Percentiles rank a stretch among this genome's conserved stretches.
Conservation (phyloP, 306 rosid species). For the Prunus mongolica region DNA sequence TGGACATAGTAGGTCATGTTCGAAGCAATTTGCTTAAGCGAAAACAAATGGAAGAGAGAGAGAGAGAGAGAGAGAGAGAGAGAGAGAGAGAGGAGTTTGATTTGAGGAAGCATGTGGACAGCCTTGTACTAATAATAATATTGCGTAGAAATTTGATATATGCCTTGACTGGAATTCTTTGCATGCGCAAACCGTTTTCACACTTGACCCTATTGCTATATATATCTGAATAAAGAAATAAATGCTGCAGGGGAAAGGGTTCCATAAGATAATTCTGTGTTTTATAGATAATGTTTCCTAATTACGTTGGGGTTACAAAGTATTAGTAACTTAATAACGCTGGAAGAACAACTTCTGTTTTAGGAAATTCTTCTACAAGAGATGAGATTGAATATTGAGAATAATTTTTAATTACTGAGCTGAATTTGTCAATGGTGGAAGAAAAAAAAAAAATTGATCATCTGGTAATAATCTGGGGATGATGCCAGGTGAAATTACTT, state of each 20-base stretch:
- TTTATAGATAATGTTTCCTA: not conserved
- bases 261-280: not conserved
- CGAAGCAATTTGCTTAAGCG: not conserved
- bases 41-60: not conserved
- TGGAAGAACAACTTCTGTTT: too few species aligned
- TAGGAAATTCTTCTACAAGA: too few species aligned
- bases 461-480: too few species aligned
- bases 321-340: too few species aligned
- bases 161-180: not conserved
- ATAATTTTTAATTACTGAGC: too few species aligned
- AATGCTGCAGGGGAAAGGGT: not conserved
- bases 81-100: not conserved
- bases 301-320: too few species aligned
- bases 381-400: too few species aligned
- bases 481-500: too few species aligned
- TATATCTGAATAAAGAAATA: not conserved
- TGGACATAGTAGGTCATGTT: not conserved
- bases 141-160: not conserved
- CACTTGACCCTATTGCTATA: not conserved
- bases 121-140: not conserved
- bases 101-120: not conserved
- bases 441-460: too few species aligned
- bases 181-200: conserved; percentile 2
- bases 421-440: too few species aligned
- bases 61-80: not conserved